Evolutionary conservation across 768 basidiomycete species (phyloP).

Genomic region (Suillus subalutaceus): DNA sequence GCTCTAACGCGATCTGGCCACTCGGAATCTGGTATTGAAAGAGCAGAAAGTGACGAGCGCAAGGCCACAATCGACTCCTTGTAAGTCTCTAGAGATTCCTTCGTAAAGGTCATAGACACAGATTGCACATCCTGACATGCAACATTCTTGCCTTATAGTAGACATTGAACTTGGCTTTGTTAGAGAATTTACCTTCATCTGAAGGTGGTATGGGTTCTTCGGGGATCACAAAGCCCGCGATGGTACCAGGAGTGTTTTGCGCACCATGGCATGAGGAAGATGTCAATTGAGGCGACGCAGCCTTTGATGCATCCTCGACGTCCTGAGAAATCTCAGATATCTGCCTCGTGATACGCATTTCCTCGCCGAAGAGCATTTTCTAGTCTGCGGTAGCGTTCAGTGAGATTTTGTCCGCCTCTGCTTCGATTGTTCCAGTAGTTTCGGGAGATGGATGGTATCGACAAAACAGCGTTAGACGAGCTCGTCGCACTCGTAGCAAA

Average conservation of each 20-base stretch:
- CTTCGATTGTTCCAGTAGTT: neutral
- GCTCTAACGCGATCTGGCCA: slow-evolving; percentile 66
- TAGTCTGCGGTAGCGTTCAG: slow-evolving; percentile 55
- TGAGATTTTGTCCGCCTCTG: slow-evolving; percentile 61
- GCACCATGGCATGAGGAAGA: neutral
- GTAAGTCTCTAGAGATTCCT: slow-evolving; percentile 68
- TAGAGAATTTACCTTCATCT: slow-evolving; percentile 57
- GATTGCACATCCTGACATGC: slow-evolving; percentile 93
- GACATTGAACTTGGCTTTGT: neutral
- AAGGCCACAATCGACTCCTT: slow-evolving; percentile 54
- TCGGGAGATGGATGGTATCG: slow-evolving; percentile 1
- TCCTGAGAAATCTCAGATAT: slow-evolving; percentile 27
- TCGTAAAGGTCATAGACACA: slow-evolving; percentile 91
- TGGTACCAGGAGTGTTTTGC: slow-evolving; percentile 13
- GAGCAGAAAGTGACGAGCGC: slow-evolving; percentile 48
- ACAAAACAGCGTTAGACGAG: neutral
- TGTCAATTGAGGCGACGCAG: neutral
- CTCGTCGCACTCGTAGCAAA: slow-evolving; percentile 6
- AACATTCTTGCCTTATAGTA: slow-evolving; percentile 64
- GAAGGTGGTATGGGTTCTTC: slow-evolving; percentile 62
- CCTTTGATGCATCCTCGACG: slow-evolving; percentile 14
- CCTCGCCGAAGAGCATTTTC: slow-evolving; percentile 56
- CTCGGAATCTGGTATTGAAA: slow-evolving; percentile 53
- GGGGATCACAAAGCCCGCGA: slow-evolving; percentile 48
- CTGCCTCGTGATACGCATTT: slow-evolving; percentile 35